Evolutionary conservation across 441 rosid genomes (phyloP), one percentile per base, ranked within the genome.

Genomic region (Geranium incanum): DNA sequence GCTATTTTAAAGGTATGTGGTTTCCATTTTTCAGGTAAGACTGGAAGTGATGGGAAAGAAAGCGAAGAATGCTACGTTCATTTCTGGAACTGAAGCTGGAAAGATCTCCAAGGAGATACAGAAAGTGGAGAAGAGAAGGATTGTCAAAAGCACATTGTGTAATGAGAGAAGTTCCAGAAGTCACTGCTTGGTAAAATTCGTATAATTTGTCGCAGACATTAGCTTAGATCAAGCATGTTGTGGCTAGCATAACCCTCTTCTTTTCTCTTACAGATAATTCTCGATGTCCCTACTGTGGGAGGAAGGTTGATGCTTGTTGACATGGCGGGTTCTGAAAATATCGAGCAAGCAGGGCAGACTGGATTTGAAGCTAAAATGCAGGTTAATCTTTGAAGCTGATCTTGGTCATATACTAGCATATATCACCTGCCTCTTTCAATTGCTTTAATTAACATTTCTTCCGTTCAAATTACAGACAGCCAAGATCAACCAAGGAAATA

Each of bases 271-370:
- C 82, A 94, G 99, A 88, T 94, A 68, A 89, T 92, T 59, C 92
- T 94, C 66, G 97, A 94, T 83, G 99, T 90, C 33, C 99, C 99
- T 12, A 89, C 97, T 0, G 96, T 94, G 66, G 99, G 99, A 41
- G 99, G 99, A 78, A 80, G 92, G 69, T 82, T 94, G 69, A 90
- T 94, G 97, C 97, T 94, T 36, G 99, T 94, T 36, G 99, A 94
- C 70, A 94, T 94, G 99, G 99, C 99, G 59, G 99, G 99, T 71
- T 94, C 99, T 16, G 99, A 94, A 70, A 94, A 94, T 75, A 92
- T 94, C 37, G 99, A 94, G 74, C 97, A 88, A 82, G 99, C 99
- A 7, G 99, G 99, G 1, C 99, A 94, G 77, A 81, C 70, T 52
- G 93, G 91, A 68, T 87, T 87, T 80, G 99, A 94, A 81, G 97